Evolutionary conservation across 345 rosid species (phyloP), one percentile per base, ranked within the genome.

Genomic region (Sisymbrium altissimum): DNA sequence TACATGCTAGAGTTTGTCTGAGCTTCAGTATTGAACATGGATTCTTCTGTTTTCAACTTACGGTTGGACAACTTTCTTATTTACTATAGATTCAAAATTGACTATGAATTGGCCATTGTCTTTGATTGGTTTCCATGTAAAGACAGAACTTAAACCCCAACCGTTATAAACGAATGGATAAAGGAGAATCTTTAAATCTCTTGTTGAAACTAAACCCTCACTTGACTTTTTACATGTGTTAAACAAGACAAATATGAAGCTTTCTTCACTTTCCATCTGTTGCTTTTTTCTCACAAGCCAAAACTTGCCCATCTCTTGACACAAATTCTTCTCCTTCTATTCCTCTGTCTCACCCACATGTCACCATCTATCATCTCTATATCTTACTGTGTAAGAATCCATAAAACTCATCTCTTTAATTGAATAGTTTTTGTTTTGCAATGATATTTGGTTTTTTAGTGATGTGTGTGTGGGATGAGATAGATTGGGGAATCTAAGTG

Each of bases 261-360:
- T 52, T 41, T 8, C 25, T 48, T 63, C 27, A 64, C 45, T 53
- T 30, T 32, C 76, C 55, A 73, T 73, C 25, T 56, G 78, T 58
- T 55, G 41, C 59, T 56, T 13, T 39, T 55, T 9, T 4, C 23
- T 56, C 40, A 56, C 61, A 56, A 15, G 14, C 61, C 39, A 43
- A 50, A 41, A 53, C 56, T 64, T 72, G 76, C 9, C 63, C 7
- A 63, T 72, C 64, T 25, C 43, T 71, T 27, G 23, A 72, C 63
- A 73, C 43, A 21, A 27, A n/a, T n/a, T n/a, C n/a, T n/a, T n/a
- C n/a, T n/a, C n/a, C n/a, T n/a, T n/a, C n/a, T n/a, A n/a, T n/a
- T n/a, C n/a, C n/a, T n/a, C n/a, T n/a, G n/a, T n/a, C n/a, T n/a
- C n/a, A n/a, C n/a, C n/a, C n/a, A n/a, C n/a, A n/a, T n/a, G n/a